Percentiles rank a stretch among this genome's conserved stretches.
These are phyloP conservation scores for Verticillium zaregamsianum DNA, from an alignment of 2,329 filamentous ascomycete genomes.

Conservation along the genomic window DNA sequence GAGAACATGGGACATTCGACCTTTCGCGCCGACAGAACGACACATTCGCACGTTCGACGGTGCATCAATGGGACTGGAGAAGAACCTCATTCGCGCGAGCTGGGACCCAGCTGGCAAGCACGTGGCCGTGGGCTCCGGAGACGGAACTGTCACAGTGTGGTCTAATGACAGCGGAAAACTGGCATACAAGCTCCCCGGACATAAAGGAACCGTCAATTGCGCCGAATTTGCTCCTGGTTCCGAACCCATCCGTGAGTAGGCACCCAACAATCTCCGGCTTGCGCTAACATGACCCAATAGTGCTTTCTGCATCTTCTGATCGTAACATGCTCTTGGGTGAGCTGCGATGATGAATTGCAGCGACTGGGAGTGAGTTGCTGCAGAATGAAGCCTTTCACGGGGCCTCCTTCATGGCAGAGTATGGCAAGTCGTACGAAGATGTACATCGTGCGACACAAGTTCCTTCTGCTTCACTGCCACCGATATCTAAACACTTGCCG, in stretches of 20 bases:
- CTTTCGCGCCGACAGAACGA: conserved; percentile 85
- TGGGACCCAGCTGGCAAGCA: conserved; percentile 86
- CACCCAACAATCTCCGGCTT: background rate
- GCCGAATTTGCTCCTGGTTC: conserved; percentile 82
- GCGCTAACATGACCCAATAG: conserved; percentile 45
- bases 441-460: too few relatives aligned
- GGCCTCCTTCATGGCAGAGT: too few relatives aligned
- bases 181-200: conserved; percentile 89
- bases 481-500: too few relatives aligned
- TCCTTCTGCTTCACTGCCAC: too few relatives aligned
- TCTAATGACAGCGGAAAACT: conserved; percentile 84
- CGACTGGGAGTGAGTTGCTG: background rate
- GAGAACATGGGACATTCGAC: conserved; percentile 91
- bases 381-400: too few relatives aligned
- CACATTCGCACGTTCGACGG: conserved; percentile 87
- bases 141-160: conserved; percentile 90
- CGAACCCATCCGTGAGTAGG: conserved; percentile 78
- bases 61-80: conserved; percentile 81
- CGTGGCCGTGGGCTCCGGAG: conserved; percentile 84
- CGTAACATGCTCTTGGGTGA: conserved; percentile 80
- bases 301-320: conserved; percentile 88
- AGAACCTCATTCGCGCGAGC: conserved; percentile 84
- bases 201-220: conserved; percentile 93
- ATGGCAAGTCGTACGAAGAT: too few relatives aligned
- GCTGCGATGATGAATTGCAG: conserved; percentile 34